These are phyloP conservation scores for Cryptococcus deneoformans DNA, from an alignment of 1,284 basidiomycete species.

Conservation along the genomic window DNA sequence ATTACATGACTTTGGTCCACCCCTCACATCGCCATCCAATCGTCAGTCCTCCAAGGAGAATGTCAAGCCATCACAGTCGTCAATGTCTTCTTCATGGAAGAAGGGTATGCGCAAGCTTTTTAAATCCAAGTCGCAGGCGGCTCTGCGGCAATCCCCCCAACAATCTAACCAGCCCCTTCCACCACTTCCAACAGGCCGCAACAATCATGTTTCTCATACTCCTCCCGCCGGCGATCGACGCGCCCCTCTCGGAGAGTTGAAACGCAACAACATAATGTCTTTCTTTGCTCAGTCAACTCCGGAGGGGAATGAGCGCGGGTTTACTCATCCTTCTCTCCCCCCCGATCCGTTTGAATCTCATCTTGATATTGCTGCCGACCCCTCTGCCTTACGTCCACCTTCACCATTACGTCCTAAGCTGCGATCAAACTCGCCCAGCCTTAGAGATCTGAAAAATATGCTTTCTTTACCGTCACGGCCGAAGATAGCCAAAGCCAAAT, in stretches of 20 bases:
- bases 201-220: not conserved
- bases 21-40: not conserved
- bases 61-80: too few relatives aligned
- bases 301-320: not conserved
- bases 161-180: slow-evolving; percentile 17
- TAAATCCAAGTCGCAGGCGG: slow-evolving; percentile 35
- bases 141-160: slow-evolving; percentile 21
- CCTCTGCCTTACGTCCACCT: slow-evolving; percentile 6
- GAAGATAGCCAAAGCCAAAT: slow-evolving; percentile 28
- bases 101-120: slow-evolving; percentile 41
- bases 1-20: slow-evolving; percentile 5
- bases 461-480: slow-evolving; percentile 16
- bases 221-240: not conserved
- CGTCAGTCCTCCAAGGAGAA: not conserved
- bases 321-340: slow-evolving; percentile 17
- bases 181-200: slow-evolving; percentile 20
- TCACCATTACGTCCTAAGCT: slow-evolving; percentile 8
- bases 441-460: slow-evolving; percentile 31
- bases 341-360: slow-evolving; percentile 39
- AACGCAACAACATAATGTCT: slow-evolving; percentile 8
- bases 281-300: slow-evolving; percentile 3
- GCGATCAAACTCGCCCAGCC: slow-evolving; percentile 27
- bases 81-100: slow-evolving; percentile 30
- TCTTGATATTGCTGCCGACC: slow-evolving; percentile 21
- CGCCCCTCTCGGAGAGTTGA: slow-evolving; percentile 21